Evolutionary conservation across 176 grass and related monocot species (phyloP).

Genomic region (Hsuehochloa calcarea): DNA sequence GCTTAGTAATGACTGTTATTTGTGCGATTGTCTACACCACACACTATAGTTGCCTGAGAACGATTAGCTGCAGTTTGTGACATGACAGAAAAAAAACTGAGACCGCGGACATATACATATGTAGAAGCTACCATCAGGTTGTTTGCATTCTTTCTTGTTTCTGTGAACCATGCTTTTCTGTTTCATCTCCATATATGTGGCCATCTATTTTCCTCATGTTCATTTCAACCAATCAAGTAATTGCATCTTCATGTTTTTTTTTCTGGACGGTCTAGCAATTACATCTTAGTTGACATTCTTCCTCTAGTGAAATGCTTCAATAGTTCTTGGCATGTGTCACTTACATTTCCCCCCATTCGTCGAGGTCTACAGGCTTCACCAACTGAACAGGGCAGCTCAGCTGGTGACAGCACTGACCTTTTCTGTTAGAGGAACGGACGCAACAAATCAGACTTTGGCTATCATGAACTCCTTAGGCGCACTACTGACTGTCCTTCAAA

Average conservation of each 20-base stretch:
- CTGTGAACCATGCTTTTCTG: background rate
- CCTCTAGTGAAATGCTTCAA: conserved; percentile 12
- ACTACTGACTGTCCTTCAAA: conserved; percentile 82
- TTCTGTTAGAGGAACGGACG: conserved; percentile 80
- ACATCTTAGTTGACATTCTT: background rate
- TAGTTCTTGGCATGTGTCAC: conserved; percentile 22
- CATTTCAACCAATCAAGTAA: conserved; percentile 17
- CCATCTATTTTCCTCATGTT: background rate
- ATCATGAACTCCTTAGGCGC: conserved; percentile 88
- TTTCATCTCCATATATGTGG: background rate
- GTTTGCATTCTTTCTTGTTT: background rate
- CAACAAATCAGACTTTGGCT: conserved; percentile 75
- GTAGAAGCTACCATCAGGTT: background rate
- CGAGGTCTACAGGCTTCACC: conserved; percentile 93
- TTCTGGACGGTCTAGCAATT: background rate
- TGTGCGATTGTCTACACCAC: conserved; percentile 13
- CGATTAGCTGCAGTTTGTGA: background rate
- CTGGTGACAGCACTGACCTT: conserved; percentile 73
- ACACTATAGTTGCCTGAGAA: background rate
- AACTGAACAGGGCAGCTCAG: conserved; percentile 96
- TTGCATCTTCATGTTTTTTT: background rate
- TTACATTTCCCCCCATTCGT: conserved; percentile 1
- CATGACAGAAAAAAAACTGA: background rate
- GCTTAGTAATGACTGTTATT: background rate
- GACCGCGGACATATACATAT: background rate